These are phyloP conservation scores for Kwoniella heveanensis DNA, from an alignment of 768 basidiomycete genomes.

Conservation along the genomic window DNA sequence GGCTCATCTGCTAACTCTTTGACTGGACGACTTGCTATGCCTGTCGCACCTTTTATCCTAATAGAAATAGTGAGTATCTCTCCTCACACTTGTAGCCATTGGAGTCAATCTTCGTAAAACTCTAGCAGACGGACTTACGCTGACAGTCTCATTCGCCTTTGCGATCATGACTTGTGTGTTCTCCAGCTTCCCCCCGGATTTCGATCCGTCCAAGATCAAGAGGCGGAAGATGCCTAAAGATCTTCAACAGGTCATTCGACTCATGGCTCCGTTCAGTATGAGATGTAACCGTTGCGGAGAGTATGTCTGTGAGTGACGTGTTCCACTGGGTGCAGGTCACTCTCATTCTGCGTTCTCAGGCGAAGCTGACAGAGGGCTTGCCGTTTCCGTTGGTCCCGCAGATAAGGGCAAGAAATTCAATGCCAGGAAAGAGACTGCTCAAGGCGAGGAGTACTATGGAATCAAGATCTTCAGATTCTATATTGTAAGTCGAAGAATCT, in stretches of 20 bases:
- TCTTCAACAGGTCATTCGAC: conserved; percentile 93
- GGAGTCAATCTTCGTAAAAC: too few species aligned
- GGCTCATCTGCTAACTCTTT: conserved; percentile 2
- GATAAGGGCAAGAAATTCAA: conserved; percentile 99
- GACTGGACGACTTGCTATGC: too few species aligned
- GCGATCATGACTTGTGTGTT: neutral
- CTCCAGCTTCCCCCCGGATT: conserved; percentile 82
- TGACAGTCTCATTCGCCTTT: neutral
- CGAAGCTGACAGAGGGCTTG: neutral
- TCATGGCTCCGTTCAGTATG: conserved; percentile 99
- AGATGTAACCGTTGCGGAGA: conserved; percentile 84
- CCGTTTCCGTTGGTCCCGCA: conserved; percentile 2
- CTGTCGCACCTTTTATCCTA: too few species aligned
- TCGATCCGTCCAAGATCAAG: conserved; percentile 94
- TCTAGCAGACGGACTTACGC: too few species aligned
- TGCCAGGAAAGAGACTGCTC: conserved; percentile 95
- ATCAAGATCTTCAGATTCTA: conserved; percentile 68
- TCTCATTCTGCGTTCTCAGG: too few species aligned
- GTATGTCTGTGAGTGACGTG: conserved; percentile 65
- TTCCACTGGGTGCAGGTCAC: too few species aligned
- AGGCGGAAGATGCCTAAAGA: conserved; percentile 87
- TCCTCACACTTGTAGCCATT: too few species aligned
- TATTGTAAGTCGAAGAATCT: conserved; percentile 40
- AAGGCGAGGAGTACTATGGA: conserved; percentile 95
- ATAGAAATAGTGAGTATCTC: conserved; percentile 39